Evolutionary conservation across 2,329 filamentous ascomycete genomes (phyloP).

Genomic region (Laburnicola sp.): DNA sequence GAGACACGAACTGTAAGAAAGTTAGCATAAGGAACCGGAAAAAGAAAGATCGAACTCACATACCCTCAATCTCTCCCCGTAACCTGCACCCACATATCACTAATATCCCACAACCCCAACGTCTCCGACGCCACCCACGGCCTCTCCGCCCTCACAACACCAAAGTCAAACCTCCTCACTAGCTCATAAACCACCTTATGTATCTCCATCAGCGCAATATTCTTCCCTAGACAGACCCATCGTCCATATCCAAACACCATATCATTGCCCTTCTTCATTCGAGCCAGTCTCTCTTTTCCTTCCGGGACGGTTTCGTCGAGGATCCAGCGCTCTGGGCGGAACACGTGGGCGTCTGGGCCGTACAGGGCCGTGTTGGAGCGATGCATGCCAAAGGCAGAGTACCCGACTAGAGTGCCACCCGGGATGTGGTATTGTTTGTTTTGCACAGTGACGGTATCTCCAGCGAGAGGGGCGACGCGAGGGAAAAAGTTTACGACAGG

Average conservation of each 20-base stretch:
- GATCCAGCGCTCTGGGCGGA: conserved; percentile 55
- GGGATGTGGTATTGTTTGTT: conserved; percentile 28
- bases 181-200: too few species aligned
- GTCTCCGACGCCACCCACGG: too few species aligned
- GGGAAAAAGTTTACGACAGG: conserved; percentile 34
- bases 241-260: conserved; percentile 40
- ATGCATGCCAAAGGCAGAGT: conserved; percentile 26
- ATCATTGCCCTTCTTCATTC: conserved; percentile 33
- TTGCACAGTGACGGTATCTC: conserved; percentile 28
- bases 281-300: conserved; percentile 12
- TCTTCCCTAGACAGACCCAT: conserved; percentile 37
- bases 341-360: conserved; percentile 47
- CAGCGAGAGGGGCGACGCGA: conserved; percentile 30
- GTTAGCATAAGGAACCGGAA: too few species aligned
- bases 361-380: conserved; percentile 29
- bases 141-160: too few species aligned
- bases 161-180: too few species aligned
- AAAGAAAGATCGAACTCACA: too few species aligned
- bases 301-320: conserved; percentile 17
- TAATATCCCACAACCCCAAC: too few species aligned
- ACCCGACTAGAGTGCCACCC: conserved; percentile 32
- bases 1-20: too few species aligned
- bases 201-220: conserved; percentile 39
- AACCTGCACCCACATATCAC: too few species aligned
- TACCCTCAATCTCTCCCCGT: too few species aligned